Base-by-base conservation (phyloP, 441 rosid genomes). In the Syzygium malaccense region DNA sequence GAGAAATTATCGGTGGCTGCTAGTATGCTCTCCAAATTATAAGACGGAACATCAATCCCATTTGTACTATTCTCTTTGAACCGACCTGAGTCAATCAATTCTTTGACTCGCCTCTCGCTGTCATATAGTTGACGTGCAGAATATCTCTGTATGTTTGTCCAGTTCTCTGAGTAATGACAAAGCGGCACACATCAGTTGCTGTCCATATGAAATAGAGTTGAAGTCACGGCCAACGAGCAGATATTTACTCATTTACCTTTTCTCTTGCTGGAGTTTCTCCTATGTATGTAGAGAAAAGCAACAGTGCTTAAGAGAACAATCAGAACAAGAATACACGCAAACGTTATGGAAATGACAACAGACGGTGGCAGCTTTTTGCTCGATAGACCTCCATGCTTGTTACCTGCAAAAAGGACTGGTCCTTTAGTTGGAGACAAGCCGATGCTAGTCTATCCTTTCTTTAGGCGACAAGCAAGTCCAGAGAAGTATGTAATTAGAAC, bases 201-300 rank as follows among this genome's bases (percentile, higher is more conserved):
- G 51, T 75, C 51, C 51, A 23, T 37, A 75, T 6, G 83, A 75
- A 37, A 41, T 12, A 41, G n/a, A 75, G 41, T 20, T 12, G n/a
- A 37, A 75, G 51, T 37, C 51, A 25, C 14, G 5, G 51, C 51
- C 83, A 75, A 75, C 17, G 51, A 75, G 83, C 51, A 75, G 83
- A 75, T 17, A 23, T 75, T 37, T 71, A 75, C 83, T 41, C 83
- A 41, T 75, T 86, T 92, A 91, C 94, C 94, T 87, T 87, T 86
- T 87, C 89, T 91, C 87, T 75, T 90, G 71, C 85, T 79, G 71
- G 90, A 60, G 90, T 71, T 92, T 90, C 92, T 92, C 88, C 93
- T 95, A 85, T 91, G 92, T 64, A 92, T 49, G 83, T 87, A 93
- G 33, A 93, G 83, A 87, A 90, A 93, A 66, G 90, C 66, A 55